Base-by-base conservation (phyloP, 2,329 filamentous ascomycete genomes). In the Diaporthe helianthi region DNA sequence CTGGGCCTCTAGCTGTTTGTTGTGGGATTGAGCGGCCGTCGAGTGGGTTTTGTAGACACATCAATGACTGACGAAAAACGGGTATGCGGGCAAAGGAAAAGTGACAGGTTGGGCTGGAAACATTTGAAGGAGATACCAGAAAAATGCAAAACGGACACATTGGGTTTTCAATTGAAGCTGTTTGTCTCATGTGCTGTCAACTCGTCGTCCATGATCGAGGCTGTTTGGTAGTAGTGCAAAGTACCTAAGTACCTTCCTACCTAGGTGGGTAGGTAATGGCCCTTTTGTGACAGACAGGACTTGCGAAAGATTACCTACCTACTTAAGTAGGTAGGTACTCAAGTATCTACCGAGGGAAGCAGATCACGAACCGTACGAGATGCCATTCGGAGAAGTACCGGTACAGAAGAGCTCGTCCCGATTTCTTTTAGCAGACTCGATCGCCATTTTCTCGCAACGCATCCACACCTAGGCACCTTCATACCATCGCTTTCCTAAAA, bases 71-170 rank as follows among this genome's bases (percentile, higher is more conserved):
- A 58, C n/a, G 65, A 55, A 15, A 22, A 19, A 58, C 22, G 65
- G 41, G n/a, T 51, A 17, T 8, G 49, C 24, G 58, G 58, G 58
- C 44, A 63, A 17, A 19, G 22, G n/a, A 58, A 51, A 58, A 36
- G 41, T 24, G 44, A 58, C 3, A 46, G 31, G 46, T 2, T 49
- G 9, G 29, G 17, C 29, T 5, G 17, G 65, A 36, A 22, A 58
- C 12, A 63, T 49, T n/a, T n/a, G n/a, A n/a, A n/a, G n/a, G n/a
- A n/a, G n/a, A 63, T 63, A 63, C 58, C 58, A 63, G 58, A 36
- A 49, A 63, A 24, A 1, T 10, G 19, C 24, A 31, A 33, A 33
- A 44, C 0, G 17, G 10, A 26, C 13, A 26, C 4, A 31, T 22
- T 33, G 55, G 55, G 55, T 19, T n/a, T 44, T 58, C 36, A 26